Percentiles rank a stretch among this genome's conserved stretches.
Evolutionary conservation across 1,284 basidiomycete genomes (phyloP).

Genomic region (Ustilago trichophora): DNA sequence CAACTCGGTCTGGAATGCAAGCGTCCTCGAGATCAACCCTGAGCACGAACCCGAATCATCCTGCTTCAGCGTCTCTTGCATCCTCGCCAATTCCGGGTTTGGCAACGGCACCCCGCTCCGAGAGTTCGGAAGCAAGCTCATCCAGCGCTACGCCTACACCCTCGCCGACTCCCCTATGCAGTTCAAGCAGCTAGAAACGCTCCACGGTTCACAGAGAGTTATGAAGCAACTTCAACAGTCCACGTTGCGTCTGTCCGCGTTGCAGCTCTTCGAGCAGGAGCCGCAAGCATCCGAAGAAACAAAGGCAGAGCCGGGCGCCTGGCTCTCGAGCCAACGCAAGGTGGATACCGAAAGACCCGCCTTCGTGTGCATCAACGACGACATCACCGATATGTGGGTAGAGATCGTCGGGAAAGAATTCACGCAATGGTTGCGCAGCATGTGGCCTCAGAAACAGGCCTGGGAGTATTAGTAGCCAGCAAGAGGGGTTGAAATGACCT

Average conservation of each 20-base stretch:
- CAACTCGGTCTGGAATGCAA: constrained; percentile 17
- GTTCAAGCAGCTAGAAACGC: constrained; percentile 38
- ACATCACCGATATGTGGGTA: constrained; percentile 27
- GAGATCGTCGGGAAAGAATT: constrained; percentile 14
- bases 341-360: constrained; percentile 8
- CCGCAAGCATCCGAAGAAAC: background rate
- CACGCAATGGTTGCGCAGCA: constrained; percentile 13
- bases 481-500: no score
- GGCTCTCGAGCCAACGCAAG: constrained; percentile 13
- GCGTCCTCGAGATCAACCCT: background rate
- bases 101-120: constrained; percentile 2
- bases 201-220: constrained; percentile 2
- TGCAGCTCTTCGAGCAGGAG: constrained; percentile 3
- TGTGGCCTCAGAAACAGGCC: constrained; percentile 23
- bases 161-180: constrained; percentile 28
- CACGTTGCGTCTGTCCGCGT: background rate
- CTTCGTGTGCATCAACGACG: constrained; percentile 46
- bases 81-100: constrained; percentile 28
- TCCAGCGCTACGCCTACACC: constrained; percentile 47
- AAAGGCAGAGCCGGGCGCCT: constrained; percentile 1
- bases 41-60: constrained; percentile 10
- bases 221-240: constrained; percentile 7
- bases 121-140: constrained; percentile 27
- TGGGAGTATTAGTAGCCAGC: constrained; percentile 35
- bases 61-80: constrained; percentile 26